Conservation (phyloP, 257 asterid species). For the Oldenlandia corymbosa region DNA sequence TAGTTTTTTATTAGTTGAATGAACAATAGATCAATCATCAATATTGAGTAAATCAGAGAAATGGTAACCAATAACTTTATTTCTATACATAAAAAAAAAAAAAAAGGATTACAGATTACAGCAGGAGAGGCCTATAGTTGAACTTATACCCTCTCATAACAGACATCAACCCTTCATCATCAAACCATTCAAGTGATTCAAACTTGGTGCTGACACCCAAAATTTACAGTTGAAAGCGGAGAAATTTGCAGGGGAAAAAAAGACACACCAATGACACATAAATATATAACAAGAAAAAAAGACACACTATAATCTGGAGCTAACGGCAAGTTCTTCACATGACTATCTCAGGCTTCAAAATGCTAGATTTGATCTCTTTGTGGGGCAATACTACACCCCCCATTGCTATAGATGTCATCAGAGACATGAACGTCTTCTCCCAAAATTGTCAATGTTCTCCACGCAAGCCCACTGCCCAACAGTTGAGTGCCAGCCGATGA, state of each 20-base stretch:
- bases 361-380: constrained; percentile 84
- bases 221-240: constrained; percentile 13
- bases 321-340: constrained; percentile 44
- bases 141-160: constrained; percentile 1
- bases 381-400: constrained; percentile 86
- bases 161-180: constrained; percentile 1
- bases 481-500: constrained; percentile 92
- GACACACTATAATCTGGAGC: constrained; percentile 19
- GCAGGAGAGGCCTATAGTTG: background rate
- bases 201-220: constrained; percentile 7
- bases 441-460: constrained; percentile 87
- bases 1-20: too few species aligned
- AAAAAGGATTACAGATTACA: constrained; percentile 14
- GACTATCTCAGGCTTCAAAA: constrained; percentile 75
- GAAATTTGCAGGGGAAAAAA: background rate
- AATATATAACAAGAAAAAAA: constrained; percentile 9
- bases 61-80: constrained; percentile 7
- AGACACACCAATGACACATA: too few species aligned
- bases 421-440: constrained; percentile 89
- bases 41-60: background rate
- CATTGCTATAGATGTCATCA: constrained; percentile 77
- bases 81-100: constrained; percentile 6
- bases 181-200: background rate
- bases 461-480: constrained; percentile 91
- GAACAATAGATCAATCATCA: too few species aligned